phyloP scores from a whole-genome alignment of 768 basidiomycete species.

The Phylloporus sp. region DNA sequence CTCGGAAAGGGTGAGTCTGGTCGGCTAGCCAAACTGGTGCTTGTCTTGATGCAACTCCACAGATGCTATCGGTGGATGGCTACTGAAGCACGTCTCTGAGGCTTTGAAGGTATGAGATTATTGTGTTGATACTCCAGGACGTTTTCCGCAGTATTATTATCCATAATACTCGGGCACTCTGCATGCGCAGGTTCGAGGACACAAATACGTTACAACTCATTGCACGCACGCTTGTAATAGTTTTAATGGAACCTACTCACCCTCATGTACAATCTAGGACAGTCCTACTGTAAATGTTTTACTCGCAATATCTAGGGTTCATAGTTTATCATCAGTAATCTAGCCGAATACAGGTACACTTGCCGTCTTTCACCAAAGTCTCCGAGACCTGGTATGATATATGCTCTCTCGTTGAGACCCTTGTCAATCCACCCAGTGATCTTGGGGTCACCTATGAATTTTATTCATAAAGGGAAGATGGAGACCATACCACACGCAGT shows the following conservation, averaged over 20 bases:
- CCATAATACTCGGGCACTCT: background rate
- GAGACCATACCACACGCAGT: conserved; percentile 65
- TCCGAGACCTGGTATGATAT: conserved; percentile 93
- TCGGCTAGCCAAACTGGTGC: background rate
- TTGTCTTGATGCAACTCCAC: background rate
- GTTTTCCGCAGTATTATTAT: background rate
- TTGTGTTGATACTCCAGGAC: background rate
- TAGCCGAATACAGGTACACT: conserved; percentile 1
- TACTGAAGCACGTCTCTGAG: conserved; percentile 6
- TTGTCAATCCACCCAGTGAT: conserved; percentile 96
- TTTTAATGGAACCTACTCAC: background rate
- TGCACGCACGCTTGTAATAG: background rate
- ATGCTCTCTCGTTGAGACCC: conserved; percentile 86
- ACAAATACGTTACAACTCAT: background rate
- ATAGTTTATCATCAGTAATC: background rate
- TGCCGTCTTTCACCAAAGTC: conserved; percentile 93
- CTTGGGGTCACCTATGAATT: conserved; percentile 34
- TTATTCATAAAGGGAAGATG: background rate
- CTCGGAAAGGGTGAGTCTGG: conserved; percentile 9
- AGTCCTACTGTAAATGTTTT: background rate
- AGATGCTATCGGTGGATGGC: conserved; percentile 13
- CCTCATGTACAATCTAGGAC: background rate
- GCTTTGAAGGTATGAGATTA: background rate
- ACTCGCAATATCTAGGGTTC: conserved; percentile 22
- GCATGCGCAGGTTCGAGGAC: background rate